Base-by-base conservation (phyloP, 2,329 filamentous ascomycete species). In the Aspergillus transmontanensis region DNA sequence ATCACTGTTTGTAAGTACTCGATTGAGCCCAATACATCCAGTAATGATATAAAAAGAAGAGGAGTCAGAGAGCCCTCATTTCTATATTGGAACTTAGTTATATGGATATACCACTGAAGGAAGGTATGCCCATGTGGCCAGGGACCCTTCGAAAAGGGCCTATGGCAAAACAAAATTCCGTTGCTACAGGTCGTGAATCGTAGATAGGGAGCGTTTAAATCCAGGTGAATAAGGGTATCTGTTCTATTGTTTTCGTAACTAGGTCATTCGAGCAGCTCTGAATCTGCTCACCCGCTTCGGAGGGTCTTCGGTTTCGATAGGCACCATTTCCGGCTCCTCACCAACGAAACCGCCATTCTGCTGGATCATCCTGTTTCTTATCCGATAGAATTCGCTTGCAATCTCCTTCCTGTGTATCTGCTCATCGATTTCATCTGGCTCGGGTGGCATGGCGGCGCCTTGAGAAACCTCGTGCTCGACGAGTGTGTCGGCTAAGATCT, bases 321-420 rank as follows among this genome's bases (percentile, higher is more conserved):
- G 86, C 58, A 90, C 85, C 54, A 88, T 86, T 53, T 84, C 85
- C 58, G 86, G 83, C 64, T 92, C 88, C 63, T 91, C 87, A 69
- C 93, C 85, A 70, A 90, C 80, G 76, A 97, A 96, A 3, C 93
- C 93, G 58, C 93, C 93, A 70, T 95, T 88, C 69, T 89, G 86
- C 69, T 93, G 88, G 59, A 97, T 93, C 78, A 96, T 89, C 71
- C 86, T 87, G 74, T 94, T 96, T 23, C 94, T 90, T 76, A 92
- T 84, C 51, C 87, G 88, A 75, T 96, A 90, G 76, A 96, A 96
- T 73, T 96, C 91, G 43, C 87, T 86, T 9, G 91, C 89, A 16
- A 96, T 88, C 75, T 96, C 90, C 66, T 91, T 88, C 59, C 90
- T 86, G 57, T 94, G 82, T 34, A 94, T 81, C 23, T 87, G 83